Conservation (phyloP, 1,284 basidiomycete species). For the Sanghuangporus weigelae region DNA sequence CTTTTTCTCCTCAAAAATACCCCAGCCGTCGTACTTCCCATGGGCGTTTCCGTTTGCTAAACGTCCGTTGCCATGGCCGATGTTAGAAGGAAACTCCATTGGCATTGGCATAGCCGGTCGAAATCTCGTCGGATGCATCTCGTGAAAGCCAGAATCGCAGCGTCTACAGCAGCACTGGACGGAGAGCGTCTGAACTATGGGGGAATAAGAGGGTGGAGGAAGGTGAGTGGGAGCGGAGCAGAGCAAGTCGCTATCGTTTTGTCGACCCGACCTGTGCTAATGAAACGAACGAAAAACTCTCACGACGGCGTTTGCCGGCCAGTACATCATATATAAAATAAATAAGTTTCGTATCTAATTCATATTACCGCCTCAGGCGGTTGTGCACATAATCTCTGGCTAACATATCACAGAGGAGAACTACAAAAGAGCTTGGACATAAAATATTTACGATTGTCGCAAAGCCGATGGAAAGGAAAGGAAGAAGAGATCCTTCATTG, state of each 20-base stretch:
- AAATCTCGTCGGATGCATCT: background rate
- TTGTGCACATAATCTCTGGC: no score
- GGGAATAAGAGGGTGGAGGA: background rate
- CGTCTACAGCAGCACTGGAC: background rate
- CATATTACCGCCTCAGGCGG: no score
- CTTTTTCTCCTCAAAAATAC: conserved; percentile 12
- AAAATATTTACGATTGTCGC: no score
- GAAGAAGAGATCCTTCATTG: no score
- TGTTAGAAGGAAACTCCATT: background rate
- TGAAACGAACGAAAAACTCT: no score
- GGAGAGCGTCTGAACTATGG: background rate
- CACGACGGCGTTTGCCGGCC: background rate
- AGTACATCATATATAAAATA: no score
- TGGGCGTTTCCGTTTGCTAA: background rate
- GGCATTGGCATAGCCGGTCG: background rate
- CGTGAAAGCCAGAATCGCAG: background rate
- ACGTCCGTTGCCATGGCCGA: conserved; percentile 3
- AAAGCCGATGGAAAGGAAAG: background rate
- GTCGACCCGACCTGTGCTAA: no score
- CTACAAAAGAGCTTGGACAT: no score
- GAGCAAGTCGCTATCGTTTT: background rate
- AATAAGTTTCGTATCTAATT: no score
- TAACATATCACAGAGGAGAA: no score
- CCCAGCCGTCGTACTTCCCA: conserved; percentile 6
- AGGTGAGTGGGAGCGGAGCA: background rate